A percentile compares a stretch with the other conserved stretches of the same genome.
These are phyloP conservation scores for Blastocystis sp. DNA, from an alignment of 352 stramenopile species.

Conservation along the genomic window DNA sequence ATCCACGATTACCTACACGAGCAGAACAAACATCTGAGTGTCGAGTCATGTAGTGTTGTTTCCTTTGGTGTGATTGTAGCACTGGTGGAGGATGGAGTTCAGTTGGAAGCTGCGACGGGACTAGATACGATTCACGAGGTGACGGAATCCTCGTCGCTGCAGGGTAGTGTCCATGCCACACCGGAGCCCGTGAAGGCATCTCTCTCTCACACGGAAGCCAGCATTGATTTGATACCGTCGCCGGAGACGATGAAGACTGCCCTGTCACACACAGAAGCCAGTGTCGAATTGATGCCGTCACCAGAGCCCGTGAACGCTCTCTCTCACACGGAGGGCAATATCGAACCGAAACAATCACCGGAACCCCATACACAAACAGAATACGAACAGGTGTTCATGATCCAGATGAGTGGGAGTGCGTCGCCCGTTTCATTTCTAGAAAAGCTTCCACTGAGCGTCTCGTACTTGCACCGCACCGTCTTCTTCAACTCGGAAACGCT, in stretches of 20 bases:
- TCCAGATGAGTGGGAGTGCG: constrained; percentile 31
- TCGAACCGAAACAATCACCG: background rate
- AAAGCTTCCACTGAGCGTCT: background rate
- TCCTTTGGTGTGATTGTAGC: background rate
- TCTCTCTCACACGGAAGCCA: background rate
- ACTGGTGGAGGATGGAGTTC: background rate
- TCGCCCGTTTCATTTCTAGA: constrained; percentile 1
- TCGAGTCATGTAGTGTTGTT: constrained; percentile 9
- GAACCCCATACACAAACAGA: background rate
- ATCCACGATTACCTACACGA: background rate
- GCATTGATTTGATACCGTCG: background rate
- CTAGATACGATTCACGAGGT: constrained; percentile 58
- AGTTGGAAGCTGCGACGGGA: background rate
- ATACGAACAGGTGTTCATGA: constrained; percentile 46
- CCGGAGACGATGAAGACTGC: too few relatives aligned
- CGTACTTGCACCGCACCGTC: constrained; percentile 28
- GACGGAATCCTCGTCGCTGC: constrained; percentile 12
- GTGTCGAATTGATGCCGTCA: background rate
- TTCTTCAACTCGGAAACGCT: constrained; percentile 7
- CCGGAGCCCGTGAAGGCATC: background rate
- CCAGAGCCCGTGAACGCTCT: background rate
- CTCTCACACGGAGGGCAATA: background rate
- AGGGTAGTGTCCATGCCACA: background rate
- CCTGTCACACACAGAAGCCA: background rate
- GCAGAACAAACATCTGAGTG: background rate